These are phyloP conservation scores for Melampsora americana DNA, from an alignment of 1,284 basidiomycete species.

Conservation along the genomic window DNA sequence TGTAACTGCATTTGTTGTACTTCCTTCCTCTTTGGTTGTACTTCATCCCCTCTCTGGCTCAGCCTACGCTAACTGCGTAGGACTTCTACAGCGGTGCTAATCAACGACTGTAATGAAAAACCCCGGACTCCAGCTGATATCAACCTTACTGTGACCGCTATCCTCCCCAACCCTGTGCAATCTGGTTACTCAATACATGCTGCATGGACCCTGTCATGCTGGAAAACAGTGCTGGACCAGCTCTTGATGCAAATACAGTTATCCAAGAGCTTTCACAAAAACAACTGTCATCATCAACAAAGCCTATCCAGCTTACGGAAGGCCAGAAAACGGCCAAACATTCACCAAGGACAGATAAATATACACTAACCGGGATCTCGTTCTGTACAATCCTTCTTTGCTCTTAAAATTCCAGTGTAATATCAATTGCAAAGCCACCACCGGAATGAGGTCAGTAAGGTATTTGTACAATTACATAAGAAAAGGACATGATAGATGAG, in stretches of 20 bases:
- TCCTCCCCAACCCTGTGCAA: neutral
- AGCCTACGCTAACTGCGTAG: too few species aligned
- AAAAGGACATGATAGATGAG: neutral
- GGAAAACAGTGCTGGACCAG: neutral
- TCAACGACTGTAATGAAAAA: neutral
- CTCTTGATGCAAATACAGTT: neutral
- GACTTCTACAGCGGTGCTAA: too few species aligned
- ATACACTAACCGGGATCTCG: neutral
- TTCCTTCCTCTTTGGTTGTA: too few species aligned
- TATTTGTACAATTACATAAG: conserved; percentile 21
- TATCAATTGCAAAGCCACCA: conserved; percentile 10
- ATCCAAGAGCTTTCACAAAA: neutral
- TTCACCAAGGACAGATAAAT: neutral
- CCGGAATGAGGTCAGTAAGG: neutral
- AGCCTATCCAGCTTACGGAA: neutral
- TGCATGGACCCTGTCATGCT: conserved; percentile 4
- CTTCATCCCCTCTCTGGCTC: too few species aligned
- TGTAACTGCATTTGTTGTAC: too few species aligned
- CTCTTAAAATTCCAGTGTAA: conserved; percentile 5
- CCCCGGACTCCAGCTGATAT: neutral
- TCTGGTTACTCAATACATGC: neutral
- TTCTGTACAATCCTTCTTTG: conserved; percentile 12
- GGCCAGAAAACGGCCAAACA: neutral
- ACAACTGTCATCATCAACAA: neutral
- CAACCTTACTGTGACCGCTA: neutral